phyloP scores from a whole-genome alignment of 2,329 filamentous ascomycete species.

The Beauveria caledonica region DNA sequence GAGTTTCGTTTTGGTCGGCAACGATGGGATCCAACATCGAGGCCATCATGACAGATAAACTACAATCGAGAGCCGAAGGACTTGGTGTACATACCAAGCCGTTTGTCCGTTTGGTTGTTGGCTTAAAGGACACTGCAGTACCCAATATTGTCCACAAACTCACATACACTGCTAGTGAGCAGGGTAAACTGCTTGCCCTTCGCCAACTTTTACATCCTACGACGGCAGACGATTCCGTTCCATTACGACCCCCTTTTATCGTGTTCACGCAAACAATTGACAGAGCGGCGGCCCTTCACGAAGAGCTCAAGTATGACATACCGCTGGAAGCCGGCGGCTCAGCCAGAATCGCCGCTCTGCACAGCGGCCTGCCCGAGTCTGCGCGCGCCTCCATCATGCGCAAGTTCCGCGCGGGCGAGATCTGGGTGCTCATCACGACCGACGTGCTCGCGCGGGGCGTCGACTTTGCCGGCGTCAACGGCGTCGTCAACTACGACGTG shows the following conservation, averaged over 20 bases:
- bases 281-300: slow-evolving; percentile 76
- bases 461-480: slow-evolving; percentile 91
- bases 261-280: slow-evolving; percentile 96
- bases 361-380: slow-evolving; percentile 73
- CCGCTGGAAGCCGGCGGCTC: slow-evolving; percentile 79
- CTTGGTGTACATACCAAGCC: slow-evolving; percentile 34
- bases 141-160: slow-evolving; percentile 87
- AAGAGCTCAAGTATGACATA: slow-evolving; percentile 91
- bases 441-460: slow-evolving; percentile 87
- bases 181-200: slow-evolving; percentile 85
- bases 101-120: slow-evolving; percentile 82
- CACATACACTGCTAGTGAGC: slow-evolving; percentile 83
- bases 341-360: slow-evolving; percentile 77
- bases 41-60: slow-evolving; percentile 60
- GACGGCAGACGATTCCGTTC: slow-evolving; percentile 44
- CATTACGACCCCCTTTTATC: slow-evolving; percentile 78
- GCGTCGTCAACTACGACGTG: slow-evolving; percentile 96
- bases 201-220: slow-evolving; percentile 80
- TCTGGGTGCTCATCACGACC: slow-evolving; percentile 95
- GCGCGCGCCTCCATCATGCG: slow-evolving; percentile 77
- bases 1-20: slow-evolving; percentile 84
- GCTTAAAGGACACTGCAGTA: slow-evolving; percentile 89
- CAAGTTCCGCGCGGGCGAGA: slow-evolving; percentile 80
- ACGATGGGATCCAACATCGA: slow-evolving; percentile 96
- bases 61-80: slow-evolving; percentile 43